phyloP scores from a whole-genome alignment of 768 basidiomycete species.

The Mycena capillaripes region DNA sequence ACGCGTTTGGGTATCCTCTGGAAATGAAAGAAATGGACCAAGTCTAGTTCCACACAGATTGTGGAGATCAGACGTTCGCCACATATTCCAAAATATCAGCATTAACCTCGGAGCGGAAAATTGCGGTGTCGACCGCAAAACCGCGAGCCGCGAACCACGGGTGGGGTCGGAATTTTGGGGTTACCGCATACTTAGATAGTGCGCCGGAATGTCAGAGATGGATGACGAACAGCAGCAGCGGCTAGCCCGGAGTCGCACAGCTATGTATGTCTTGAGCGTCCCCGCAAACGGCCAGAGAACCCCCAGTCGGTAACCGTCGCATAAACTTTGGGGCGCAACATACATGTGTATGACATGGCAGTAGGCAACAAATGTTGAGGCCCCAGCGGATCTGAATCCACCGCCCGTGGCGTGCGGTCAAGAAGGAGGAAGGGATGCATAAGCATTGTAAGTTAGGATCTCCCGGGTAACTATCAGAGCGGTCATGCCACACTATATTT shows the following conservation, averaged over 20 bases:
- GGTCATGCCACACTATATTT: slow-evolving; percentile 8
- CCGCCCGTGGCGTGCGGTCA: not conserved
- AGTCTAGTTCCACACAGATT: no score
- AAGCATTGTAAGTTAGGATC: not conserved
- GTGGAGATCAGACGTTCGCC: not conserved
- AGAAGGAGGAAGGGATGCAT: not conserved
- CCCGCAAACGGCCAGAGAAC: not conserved
- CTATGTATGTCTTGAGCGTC: not conserved
- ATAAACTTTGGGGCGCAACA: not conserved
- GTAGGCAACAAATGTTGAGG: not conserved
- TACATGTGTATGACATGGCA: not conserved
- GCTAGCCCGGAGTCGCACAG: not conserved
- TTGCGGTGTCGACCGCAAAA: not conserved
- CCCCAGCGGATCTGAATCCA: not conserved
- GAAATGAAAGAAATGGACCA: no score
- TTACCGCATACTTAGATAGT: not conserved
- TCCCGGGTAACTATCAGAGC: slow-evolving; percentile 21
- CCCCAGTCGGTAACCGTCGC: not conserved
- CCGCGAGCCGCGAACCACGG: not conserved
- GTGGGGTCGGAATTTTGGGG: not conserved
- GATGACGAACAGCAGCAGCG: not conserved
- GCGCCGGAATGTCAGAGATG: not conserved
- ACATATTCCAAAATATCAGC: not conserved
- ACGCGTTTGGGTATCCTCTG: no score
- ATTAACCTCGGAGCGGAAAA: not conserved